Evolutionary conservation across 306 rosid species (phyloP), one percentile per base, ranked within the genome.

Genomic region (Lotus japonicus): DNA sequence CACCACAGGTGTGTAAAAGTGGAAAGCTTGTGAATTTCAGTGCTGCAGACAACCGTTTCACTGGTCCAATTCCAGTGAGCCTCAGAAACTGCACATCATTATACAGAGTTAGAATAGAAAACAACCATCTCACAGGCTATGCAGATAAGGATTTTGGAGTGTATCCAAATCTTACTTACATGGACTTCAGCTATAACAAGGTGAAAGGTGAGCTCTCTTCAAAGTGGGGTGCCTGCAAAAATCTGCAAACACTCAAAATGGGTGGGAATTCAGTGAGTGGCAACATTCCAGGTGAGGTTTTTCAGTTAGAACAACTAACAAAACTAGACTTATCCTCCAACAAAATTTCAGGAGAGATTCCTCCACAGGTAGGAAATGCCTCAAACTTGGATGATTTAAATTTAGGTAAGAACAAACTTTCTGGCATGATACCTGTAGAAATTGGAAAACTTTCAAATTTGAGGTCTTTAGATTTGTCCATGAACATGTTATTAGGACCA

Each of bases 121-220:
- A 81, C 55, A 86, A 84, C 17, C 49, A 44, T 23, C 58, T 86
- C 0, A 71, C 80, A 3, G 85, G 91, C 23, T 58, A 56, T 38
- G 59, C 76, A 12, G 84, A 86, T 61, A 57, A 68, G 31, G 80
- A 72, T 46, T 84, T 86, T 39, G 92, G 92, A 11, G 85, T 77
- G 4, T 86, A 86, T 60, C 87, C 87, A 2, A 79, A 67, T 11
- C 86, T 86, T 15, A 81, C 68, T 14, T 86, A 76, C 39, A 67
- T 86, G 3, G 88, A 86, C 41, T 64, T 86, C 71, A 86, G 92
- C 76, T 54, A 76, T 50, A 86, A 86, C 10, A 76, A 42, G 11
- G 33, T 86, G 9, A 9, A 57, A n/a, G 92, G 92, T 12, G 21
- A 50, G 17, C 48, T 84, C 8, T 63, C 80, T 55, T 26, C 85